These are phyloP conservation scores for Aspergillus aculeatinus DNA, from an alignment of 2,329 filamentous ascomycete species.

Conservation along the genomic window DNA sequence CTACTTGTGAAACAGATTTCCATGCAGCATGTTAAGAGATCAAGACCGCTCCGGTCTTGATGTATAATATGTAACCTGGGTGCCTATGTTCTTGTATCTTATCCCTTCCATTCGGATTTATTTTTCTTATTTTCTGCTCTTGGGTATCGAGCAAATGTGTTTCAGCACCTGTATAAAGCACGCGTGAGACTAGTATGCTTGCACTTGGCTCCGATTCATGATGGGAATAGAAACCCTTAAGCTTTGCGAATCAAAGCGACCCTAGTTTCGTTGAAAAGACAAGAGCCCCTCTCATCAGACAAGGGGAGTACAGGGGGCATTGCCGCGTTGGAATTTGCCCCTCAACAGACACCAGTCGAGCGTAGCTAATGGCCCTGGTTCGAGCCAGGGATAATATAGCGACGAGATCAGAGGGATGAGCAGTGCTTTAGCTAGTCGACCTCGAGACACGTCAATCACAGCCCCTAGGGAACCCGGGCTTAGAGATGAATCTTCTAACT, in stretches of 20 bases:
- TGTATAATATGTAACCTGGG: neutral
- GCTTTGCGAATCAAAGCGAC: neutral
- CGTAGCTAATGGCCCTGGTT: neutral
- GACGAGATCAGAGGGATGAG: neutral
- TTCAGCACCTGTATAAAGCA: too few relatives aligned
- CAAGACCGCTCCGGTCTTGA: neutral
- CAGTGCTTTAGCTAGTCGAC: conserved; percentile 1
- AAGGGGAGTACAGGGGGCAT: neutral
- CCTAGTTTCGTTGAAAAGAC: neutral
- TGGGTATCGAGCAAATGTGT: too few relatives aligned
- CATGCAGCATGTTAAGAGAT: neutral
- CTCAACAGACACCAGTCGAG: neutral
- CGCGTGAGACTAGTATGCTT: too few relatives aligned
- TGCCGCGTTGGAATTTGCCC: neutral
- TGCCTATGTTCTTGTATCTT: neutral
- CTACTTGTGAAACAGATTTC: neutral
- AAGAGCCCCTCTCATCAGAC: neutral
- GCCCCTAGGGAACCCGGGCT: neutral
- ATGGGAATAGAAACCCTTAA: neutral
- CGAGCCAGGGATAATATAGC: neutral
- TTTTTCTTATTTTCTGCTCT: too few relatives aligned
- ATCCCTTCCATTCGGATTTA: too few relatives aligned
- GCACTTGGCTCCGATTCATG: neutral
- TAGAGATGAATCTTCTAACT: neutral
- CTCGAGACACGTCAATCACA: conserved; percentile 1